These are phyloP conservation scores for Diplodia corticola DNA, from an alignment of 2,329 filamentous ascomycete genomes.

Conservation along the genomic window DNA sequence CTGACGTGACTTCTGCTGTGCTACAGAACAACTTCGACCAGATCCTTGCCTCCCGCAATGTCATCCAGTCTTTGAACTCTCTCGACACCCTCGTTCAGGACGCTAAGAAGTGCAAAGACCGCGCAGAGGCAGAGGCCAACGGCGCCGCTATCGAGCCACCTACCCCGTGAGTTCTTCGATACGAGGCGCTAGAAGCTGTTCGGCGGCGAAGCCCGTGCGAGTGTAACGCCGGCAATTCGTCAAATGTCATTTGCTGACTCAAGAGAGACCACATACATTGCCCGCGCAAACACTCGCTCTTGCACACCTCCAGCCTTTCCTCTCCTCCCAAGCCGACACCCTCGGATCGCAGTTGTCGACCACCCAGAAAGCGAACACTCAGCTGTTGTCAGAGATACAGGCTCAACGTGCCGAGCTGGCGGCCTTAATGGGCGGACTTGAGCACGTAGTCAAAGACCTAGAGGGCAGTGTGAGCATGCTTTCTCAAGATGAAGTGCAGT, in stretches of 20 bases:
- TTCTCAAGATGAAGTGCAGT: constrained; percentile 40
- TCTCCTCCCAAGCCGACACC: constrained; percentile 52
- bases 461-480: constrained; percentile 51
- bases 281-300: constrained; percentile 57
- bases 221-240: background rate
- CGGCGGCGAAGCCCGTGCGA: background rate
- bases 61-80: constrained; percentile 60
- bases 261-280: constrained; percentile 57
- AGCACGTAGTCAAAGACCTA: constrained; percentile 58
- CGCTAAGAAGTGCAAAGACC: constrained; percentile 54
- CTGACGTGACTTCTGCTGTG: background rate
- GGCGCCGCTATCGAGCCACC: constrained; percentile 38
- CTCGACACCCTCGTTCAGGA: constrained; percentile 61
- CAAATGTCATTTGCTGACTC: background rate
- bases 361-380: constrained; percentile 55
- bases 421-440: constrained; percentile 54
- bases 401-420: constrained; percentile 60
- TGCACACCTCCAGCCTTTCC: constrained; percentile 60
- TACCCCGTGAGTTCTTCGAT: constrained; percentile 5
- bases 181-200: background rate
- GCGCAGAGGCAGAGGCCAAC: constrained; percentile 41
- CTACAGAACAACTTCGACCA: constrained; percentile 57
- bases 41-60: constrained; percentile 57
- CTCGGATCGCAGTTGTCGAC: constrained; percentile 52
- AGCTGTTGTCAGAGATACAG: constrained; percentile 52